Evolutionary conservation across 768 basidiomycete species (phyloP).

Genomic region (Melanogaster broomeanus): DNA sequence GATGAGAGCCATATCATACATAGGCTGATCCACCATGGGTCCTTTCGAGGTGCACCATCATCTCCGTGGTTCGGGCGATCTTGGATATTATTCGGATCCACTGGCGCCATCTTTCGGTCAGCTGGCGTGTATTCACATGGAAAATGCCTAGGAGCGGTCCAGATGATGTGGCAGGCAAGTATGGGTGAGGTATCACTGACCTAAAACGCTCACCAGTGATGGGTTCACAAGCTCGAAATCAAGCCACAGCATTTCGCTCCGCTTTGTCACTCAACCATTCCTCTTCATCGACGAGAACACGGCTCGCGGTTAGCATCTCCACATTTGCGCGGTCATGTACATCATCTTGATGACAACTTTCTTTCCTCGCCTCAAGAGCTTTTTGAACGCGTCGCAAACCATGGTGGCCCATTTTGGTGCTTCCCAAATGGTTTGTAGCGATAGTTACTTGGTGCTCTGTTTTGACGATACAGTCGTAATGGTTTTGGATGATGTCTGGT

Average conservation of each 20-base stretch:
- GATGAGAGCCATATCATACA: slow-evolving; percentile 70
- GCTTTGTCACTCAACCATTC: slow-evolving; percentile 44
- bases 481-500: slow-evolving; percentile 74
- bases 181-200: background rate
- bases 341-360: slow-evolving; percentile 66
- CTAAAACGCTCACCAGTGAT: slow-evolving; percentile 36
- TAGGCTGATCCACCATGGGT: slow-evolving; percentile 64
- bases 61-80: slow-evolving; percentile 52
- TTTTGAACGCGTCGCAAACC: slow-evolving; percentile 51
- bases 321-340: slow-evolving; percentile 68
- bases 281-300: slow-evolving; percentile 45
- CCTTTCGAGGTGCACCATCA: slow-evolving; percentile 76
- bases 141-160: slow-evolving; percentile 64
- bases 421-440: slow-evolving; percentile 67
- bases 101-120: slow-evolving; percentile 63
- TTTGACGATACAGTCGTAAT: slow-evolving; percentile 58
- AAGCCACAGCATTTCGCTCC: slow-evolving; percentile 59
- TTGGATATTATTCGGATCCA: slow-evolving; percentile 73
- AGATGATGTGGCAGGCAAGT: slow-evolving; percentile 1
- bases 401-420: slow-evolving; percentile 50
- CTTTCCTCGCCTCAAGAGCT: slow-evolving; percentile 49
- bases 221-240: slow-evolving; percentile 62
- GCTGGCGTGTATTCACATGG: slow-evolving; percentile 73
- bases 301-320: slow-evolving; percentile 49
- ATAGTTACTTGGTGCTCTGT: slow-evolving; percentile 67